These are phyloP conservation scores for Cladosporium sp. DNA, from an alignment of 2,329 filamentous ascomycete species.

Conservation along the genomic window DNA sequence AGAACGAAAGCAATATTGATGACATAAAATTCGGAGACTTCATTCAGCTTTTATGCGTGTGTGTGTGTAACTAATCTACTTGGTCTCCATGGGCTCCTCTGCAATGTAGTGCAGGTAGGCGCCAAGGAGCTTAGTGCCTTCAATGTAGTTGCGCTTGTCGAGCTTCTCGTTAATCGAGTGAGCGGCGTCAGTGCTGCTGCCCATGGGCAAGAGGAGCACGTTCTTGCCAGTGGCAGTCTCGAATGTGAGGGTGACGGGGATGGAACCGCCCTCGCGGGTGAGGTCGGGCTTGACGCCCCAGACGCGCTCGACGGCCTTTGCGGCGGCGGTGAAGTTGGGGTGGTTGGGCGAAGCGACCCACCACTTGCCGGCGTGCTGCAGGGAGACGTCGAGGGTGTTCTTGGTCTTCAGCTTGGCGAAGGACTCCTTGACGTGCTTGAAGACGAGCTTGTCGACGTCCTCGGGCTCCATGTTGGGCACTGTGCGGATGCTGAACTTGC, in stretches of 20 bases:
- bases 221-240: constrained; percentile 99
- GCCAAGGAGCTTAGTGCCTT: constrained; percentile 93
- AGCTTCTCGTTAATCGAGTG: constrained; percentile 99
- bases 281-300: constrained; percentile 93
- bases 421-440: constrained; percentile 77
- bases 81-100: constrained; percentile 66
- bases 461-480: constrained; percentile 97
- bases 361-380: constrained; percentile 95
- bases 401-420: constrained; percentile 89
- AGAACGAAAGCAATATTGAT: neutral
- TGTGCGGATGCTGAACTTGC: constrained; percentile 97
- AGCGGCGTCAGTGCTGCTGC: constrained; percentile 91
- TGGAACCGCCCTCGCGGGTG: constrained; percentile 94
- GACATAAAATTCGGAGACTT: constrained; percentile 6
- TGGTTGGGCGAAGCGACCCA: constrained; percentile 97
- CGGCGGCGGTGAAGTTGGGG: constrained; percentile 96
- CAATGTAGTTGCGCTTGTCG: constrained; percentile 95
- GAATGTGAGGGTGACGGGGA: constrained; percentile 94
- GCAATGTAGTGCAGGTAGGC: constrained; percentile 96
- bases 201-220: constrained; percentile 92
- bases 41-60: constrained; percentile 4
- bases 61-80: neutral
- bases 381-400: constrained; percentile 79
- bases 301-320: constrained; percentile 94
- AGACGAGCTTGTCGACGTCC: constrained; percentile 81